Conservation (phyloP, 164 flowering plant species). For the grape (Vitis vinifera) region DNA sequence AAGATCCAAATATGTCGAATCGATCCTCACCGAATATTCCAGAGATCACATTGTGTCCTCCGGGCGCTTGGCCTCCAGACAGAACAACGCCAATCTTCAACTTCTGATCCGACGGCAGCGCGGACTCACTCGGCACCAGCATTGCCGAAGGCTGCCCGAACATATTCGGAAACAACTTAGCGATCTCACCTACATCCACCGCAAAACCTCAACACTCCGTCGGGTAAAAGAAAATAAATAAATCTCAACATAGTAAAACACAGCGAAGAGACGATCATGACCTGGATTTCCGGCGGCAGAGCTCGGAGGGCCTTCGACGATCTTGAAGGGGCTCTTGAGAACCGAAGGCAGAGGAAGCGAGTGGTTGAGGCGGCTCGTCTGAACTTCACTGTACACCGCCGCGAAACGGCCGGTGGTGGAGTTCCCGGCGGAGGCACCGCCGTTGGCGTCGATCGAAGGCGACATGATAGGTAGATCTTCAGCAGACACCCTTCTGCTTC, state of each 20-base stretch:
- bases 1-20: neutral
- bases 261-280: neutral
- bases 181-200: constrained; percentile 72
- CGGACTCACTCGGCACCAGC: constrained; percentile 52
- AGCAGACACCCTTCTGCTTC: neutral
- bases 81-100: constrained; percentile 94
- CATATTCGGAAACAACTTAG: constrained; percentile 79
- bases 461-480: neutral
- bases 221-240: neutral
- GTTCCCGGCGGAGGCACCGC: constrained; percentile 16
- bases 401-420: constrained; percentile 41
- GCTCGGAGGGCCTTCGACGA: constrained; percentile 80
- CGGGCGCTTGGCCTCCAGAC: constrained; percentile 99
- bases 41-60: constrained; percentile 95
- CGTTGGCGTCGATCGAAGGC: constrained; percentile 21
- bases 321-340: constrained; percentile 48
- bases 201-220: neutral
- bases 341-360: constrained; percentile 79
- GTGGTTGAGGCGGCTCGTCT: constrained; percentile 65
- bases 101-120: constrained; percentile 29
- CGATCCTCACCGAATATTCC: constrained; percentile 73
- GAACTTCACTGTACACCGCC: constrained; percentile 75
- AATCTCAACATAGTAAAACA: neutral
- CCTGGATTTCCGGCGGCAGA: constrained; percentile 94
- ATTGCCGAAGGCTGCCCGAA: constrained; percentile 89